Percentiles rank a stretch among this genome's conserved stretches.
phyloP scores from a whole-genome alignment of 108 stramenopile genomes.

The Cyclostephanos tholiformis region DNA sequence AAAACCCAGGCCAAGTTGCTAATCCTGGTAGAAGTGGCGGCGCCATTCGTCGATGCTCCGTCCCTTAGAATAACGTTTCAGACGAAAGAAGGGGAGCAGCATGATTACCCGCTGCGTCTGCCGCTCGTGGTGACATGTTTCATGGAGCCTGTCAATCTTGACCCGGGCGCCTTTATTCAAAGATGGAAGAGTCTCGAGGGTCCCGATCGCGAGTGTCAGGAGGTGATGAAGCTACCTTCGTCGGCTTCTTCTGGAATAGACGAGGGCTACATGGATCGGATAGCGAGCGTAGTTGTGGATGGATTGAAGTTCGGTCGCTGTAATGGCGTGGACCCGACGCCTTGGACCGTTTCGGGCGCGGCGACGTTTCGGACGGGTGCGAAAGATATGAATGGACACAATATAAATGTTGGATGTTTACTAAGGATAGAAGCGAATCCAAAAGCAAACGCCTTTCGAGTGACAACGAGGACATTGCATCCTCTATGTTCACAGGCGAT shows the following conservation, averaged over 20 bases:
- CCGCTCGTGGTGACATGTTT: slow-evolving; percentile 93
- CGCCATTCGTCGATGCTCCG: slow-evolving; percentile 91
- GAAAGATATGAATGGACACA: slow-evolving; percentile 87
- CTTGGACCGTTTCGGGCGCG: slow-evolving; percentile 89
- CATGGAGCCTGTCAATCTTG: slow-evolving; percentile 90
- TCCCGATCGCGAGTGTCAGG: slow-evolving; percentile 90
- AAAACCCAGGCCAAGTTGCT: slow-evolving; percentile 87
- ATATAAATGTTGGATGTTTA: slow-evolving; percentile 27
- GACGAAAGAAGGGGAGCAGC: slow-evolving; percentile 77
- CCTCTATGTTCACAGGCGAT: slow-evolving; percentile 89
- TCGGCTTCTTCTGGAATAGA: slow-evolving; percentile 74
- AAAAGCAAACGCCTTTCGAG: slow-evolving; percentile 86
- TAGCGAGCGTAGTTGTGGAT: slow-evolving; percentile 79
- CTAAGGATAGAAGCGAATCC: slow-evolving; percentile 89
- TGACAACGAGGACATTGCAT: slow-evolving; percentile 88
- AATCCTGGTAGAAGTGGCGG: slow-evolving; percentile 81
- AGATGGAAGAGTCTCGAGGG: slow-evolving; percentile 91
- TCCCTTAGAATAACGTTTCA: slow-evolving; percentile 87
- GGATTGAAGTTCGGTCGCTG: slow-evolving; percentile 88
- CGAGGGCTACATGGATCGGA: slow-evolving; percentile 85
- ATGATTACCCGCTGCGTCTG: slow-evolving; percentile 86
- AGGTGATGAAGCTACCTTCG: slow-evolving; percentile 90
- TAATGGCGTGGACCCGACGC: slow-evolving; percentile 84
- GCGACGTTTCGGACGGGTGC: slow-evolving; percentile 88
- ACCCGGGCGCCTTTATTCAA: slow-evolving; percentile 86